A percentile compares a stretch with the other conserved stretches of the same genome.
Conservation (phyloP, 2,329 filamentous ascomycete species). For the Hypoxylon sp. region DNA sequence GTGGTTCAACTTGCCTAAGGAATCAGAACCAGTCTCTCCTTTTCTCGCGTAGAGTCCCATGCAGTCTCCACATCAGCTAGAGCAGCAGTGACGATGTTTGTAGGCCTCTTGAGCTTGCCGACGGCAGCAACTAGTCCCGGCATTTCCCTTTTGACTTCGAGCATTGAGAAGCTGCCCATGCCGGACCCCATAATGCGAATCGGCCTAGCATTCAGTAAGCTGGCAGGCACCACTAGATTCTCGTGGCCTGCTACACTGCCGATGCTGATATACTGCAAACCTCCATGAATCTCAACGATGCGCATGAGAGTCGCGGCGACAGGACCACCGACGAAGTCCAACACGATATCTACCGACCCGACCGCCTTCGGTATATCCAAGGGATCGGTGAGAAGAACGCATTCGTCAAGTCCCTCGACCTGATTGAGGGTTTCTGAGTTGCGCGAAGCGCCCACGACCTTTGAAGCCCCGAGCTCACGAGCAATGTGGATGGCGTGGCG, state of each 20-base stretch:
- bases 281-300: conserved; percentile 9
- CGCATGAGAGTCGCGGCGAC: conserved; percentile 17
- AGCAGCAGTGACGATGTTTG: conserved; percentile 24
- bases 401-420: conserved; percentile 28
- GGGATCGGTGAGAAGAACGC: conserved; percentile 19
- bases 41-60: conserved; percentile 28
- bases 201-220: conserved; percentile 16
- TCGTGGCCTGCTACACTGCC: conserved; percentile 19
- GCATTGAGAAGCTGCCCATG: conserved; percentile 21
- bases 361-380: conserved; percentile 21
- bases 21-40: conserved; percentile 29
- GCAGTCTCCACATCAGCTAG: conserved; percentile 23
- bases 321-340: conserved; percentile 31
- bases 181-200: conserved; percentile 34
- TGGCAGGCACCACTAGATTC: conserved; percentile 15
- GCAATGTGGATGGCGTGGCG: conserved; percentile 17
- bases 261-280: conserved; percentile 17
- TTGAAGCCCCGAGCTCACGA: conserved; percentile 16
- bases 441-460: conserved; percentile 21
- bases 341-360: conserved; percentile 32
- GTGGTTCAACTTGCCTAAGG: conserved; percentile 7
- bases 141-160: conserved; percentile 26
- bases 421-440: conserved; percentile 20
- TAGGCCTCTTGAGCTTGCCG: conserved; percentile 27
- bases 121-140: conserved; percentile 14